phyloP scores from a whole-genome alignment of 306 rosid genomes.

The Astragalus glycyphyllos region DNA sequence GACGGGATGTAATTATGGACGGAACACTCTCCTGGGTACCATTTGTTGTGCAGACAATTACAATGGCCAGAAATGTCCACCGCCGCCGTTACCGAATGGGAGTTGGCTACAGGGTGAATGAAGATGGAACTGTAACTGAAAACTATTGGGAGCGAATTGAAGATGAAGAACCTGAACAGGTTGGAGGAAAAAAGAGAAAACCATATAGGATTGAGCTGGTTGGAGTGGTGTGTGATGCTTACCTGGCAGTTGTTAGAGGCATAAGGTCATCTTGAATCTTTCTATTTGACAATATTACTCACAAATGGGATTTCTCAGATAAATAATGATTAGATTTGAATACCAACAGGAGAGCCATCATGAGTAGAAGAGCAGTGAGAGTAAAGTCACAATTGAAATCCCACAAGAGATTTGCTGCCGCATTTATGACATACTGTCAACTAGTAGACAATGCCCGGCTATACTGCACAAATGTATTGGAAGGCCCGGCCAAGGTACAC shows the following conservation, averaged over 20 bases:
- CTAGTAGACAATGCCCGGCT: constrained; percentile 83
- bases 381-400: constrained; percentile 83
- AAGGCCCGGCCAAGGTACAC: constrained; percentile 89
- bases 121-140: constrained; percentile 74
- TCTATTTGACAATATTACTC: constrained; percentile 21
- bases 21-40: constrained; percentile 98
- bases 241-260: constrained; percentile 86
- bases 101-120: constrained; percentile 67
- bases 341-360: constrained; percentile 82
- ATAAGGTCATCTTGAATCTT: constrained; percentile 58
- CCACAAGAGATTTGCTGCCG: constrained; percentile 87
- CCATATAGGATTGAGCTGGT: constrained; percentile 96
- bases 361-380: constrained; percentile 87
- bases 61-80: constrained; percentile 93
- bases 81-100: constrained; percentile 95
- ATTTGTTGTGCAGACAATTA: constrained; percentile 91
- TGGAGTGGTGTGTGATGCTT: constrained; percentile 98
- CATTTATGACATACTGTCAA: constrained; percentile 76
- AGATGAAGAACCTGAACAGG: constrained; percentile 70
- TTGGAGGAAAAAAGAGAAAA: constrained; percentile 81
- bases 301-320: constrained; percentile 21
- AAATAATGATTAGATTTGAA: constrained; percentile 28
- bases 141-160: constrained; percentile 84
- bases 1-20: constrained; percentile 94
- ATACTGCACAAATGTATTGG: constrained; percentile 82